Evolutionary conservation across 2,329 filamentous ascomycete species (phyloP), one percentile per base, ranked within the genome.

Genomic region (Neofusicoccum kwambonambiense): DNA sequence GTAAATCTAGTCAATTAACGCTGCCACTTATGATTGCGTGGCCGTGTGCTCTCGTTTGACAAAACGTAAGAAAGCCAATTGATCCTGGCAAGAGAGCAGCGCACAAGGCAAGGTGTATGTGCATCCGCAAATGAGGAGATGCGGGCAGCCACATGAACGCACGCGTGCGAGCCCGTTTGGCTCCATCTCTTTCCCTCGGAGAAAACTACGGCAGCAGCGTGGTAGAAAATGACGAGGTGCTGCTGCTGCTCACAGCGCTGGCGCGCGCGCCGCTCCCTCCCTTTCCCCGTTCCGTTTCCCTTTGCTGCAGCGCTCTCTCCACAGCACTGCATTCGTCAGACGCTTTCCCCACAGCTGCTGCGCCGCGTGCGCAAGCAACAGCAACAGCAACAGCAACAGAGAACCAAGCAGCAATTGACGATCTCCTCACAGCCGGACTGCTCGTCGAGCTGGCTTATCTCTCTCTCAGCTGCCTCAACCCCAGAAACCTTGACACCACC

Each of bases 101-200:
- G 6, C 7, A 37, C 42, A 35, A 11, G 42, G 56, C 7, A 37
- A 47, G 31, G 56, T 27, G 42, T 27, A 13, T 35, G 37, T 47
- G 56, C 42, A 37, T 34, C 11, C 42, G 41, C 41, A 60, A 60
- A 47, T 60, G 56, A 47, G 27, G 56, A 47, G 42, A 37, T 47
- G 27, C 56, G 42, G 41, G 22, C 37, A 15, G 42, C 17, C 41
- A 45, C 41, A 60, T 35, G n/a, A 22, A n/a, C 31, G 8, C 39
- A 47, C 27, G 37, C 39, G 19, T 42, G 13, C 11, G 19, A 8
- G 7, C 4, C 41, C 41, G 35, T 37, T 15, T 49, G 37, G 17
- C 35, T 58, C 39, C 52, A 42, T 27, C 3, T n/a, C 6, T 27
- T 7, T 11, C 35, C 22, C 19, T 22, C 22, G 17, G 11, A 19